Evolutionary conservation across 805 yeast species (phyloP).

Genomic region (Myxozyma monticola): DNA sequence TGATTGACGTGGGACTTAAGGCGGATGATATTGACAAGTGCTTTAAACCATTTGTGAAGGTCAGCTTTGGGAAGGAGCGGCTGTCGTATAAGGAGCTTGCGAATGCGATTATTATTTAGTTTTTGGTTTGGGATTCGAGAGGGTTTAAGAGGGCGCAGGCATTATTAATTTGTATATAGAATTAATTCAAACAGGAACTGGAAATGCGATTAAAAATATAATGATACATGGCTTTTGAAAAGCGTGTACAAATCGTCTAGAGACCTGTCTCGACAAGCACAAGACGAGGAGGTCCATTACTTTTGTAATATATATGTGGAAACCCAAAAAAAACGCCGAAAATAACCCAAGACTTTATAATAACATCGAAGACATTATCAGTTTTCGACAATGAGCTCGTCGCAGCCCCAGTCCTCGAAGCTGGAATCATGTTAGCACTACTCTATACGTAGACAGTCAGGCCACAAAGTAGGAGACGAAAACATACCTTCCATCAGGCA

Average conservation of each 20-base stretch:
- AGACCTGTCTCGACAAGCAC: too few relatives aligned
- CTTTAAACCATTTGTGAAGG: conserved; percentile 56
- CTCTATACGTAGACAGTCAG: not conserved
- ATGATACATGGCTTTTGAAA: too few relatives aligned
- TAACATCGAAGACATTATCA: too few relatives aligned
- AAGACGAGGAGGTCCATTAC: too few relatives aligned
- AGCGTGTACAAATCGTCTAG: too few relatives aligned
- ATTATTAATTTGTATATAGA: too few relatives aligned
- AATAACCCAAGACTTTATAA: not conserved
- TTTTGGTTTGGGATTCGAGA: too few relatives aligned
- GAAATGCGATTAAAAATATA: too few relatives aligned
- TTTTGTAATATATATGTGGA: too few relatives aligned
- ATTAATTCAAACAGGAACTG: too few relatives aligned
- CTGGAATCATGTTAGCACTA: conserved; percentile 39
- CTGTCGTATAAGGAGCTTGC: conserved; percentile 67
- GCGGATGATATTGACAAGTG: conserved; percentile 51
- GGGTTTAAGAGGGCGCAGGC: not conserved
- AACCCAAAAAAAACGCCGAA: not conserved
- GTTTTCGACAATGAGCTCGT: conserved; percentile 88
- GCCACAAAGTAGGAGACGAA: not conserved
- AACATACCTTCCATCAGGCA: conserved; percentile 73
- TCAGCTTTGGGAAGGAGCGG: conserved; percentile 54
- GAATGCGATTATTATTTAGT: conserved; percentile 46
- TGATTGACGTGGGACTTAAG: conserved; percentile 48
- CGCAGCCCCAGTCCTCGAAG: conserved; percentile 98